phyloP scores from a whole-genome alignment of 2,329 filamentous ascomycete species.

The Zasmidium citrigriseum region DNA sequence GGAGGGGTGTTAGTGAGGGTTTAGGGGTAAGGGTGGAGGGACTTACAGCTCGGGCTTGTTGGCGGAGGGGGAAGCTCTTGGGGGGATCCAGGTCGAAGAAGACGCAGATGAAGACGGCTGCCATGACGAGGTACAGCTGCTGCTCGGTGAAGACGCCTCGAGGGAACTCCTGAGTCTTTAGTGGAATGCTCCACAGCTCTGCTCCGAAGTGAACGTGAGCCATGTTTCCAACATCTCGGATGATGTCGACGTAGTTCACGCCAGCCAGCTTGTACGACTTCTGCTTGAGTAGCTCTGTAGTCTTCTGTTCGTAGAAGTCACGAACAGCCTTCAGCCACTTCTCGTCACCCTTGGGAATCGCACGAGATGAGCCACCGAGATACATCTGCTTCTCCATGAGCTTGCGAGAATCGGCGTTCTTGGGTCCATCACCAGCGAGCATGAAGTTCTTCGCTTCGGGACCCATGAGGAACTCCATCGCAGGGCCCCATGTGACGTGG shows the following conservation, averaged over 20 bases:
- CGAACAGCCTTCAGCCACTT: conserved; percentile 49
- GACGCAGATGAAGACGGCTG: conserved; percentile 54
- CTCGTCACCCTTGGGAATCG: conserved; percentile 34
- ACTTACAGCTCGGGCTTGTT: conserved; percentile 42
- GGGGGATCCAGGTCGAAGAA: conserved; percentile 58
- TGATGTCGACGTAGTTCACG: conserved; percentile 49
- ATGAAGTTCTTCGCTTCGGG: conserved; percentile 49
- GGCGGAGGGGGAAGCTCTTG: conserved; percentile 53
- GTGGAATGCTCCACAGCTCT: conserved; percentile 56
- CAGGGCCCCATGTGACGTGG: conserved; percentile 49
- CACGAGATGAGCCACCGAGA: conserved; percentile 32
- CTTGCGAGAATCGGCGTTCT: conserved; percentile 45
- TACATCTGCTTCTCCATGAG: conserved; percentile 48
- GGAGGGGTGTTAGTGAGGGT: conserved; percentile 6
- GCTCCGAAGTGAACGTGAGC: conserved; percentile 58
- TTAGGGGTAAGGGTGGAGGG: background rate
- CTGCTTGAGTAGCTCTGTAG: conserved; percentile 44
- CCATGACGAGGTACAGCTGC: conserved; percentile 57
- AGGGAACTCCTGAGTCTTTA: conserved; percentile 55
- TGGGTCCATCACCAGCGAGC: conserved; percentile 46
- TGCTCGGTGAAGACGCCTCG: conserved; percentile 54
- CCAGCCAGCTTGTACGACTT: conserved; percentile 50
- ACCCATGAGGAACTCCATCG: conserved; percentile 48
- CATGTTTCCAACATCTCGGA: conserved; percentile 54
- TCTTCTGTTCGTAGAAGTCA: conserved; percentile 51